These are phyloP conservation scores for Panicum virgatum DNA, from an alignment of 202 grass and related monocot genomes.

Conservation along the genomic window DNA sequence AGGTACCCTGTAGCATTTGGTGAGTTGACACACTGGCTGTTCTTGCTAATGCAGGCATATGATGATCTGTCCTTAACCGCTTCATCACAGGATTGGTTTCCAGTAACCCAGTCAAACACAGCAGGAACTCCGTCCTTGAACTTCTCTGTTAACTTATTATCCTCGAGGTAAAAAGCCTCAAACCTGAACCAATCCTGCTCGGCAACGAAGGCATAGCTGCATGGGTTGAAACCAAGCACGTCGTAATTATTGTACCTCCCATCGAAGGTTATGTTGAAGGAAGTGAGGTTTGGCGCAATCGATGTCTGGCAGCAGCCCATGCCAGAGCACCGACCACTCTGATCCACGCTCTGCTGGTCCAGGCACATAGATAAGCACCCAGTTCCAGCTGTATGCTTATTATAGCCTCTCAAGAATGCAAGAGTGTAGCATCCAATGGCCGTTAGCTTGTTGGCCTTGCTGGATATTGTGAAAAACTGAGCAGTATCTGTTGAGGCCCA, in stretches of 20 bases:
- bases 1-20: conserved; percentile 39
- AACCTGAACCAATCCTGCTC: conserved; percentile 45
- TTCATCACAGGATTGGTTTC: neutral
- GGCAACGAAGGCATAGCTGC: conserved; percentile 41
- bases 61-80: neutral
- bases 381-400: neutral
- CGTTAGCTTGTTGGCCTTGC: conserved; percentile 44
- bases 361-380: conserved; percentile 24
- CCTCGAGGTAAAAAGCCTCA: conserved; percentile 8
- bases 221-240: conserved; percentile 23
- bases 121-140: conserved; percentile 8
- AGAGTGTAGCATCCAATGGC: conserved; percentile 37
- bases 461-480: neutral
- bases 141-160: neutral
- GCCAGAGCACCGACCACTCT: conserved; percentile 39
- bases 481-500: neutral
- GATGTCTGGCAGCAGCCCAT: conserved; percentile 54
- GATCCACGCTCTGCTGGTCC: neutral
- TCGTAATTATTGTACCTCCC: neutral
- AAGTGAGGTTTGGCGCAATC: conserved; percentile 1
- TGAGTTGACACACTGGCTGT: conserved; percentile 5
- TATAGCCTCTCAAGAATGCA: neutral
- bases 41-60: conserved; percentile 25
- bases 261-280: conserved; percentile 18
- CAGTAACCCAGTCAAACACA: conserved; percentile 48